Evolutionary conservation across 305 asterid species (phyloP).

Genomic region (Fraxinus nigra): DNA sequence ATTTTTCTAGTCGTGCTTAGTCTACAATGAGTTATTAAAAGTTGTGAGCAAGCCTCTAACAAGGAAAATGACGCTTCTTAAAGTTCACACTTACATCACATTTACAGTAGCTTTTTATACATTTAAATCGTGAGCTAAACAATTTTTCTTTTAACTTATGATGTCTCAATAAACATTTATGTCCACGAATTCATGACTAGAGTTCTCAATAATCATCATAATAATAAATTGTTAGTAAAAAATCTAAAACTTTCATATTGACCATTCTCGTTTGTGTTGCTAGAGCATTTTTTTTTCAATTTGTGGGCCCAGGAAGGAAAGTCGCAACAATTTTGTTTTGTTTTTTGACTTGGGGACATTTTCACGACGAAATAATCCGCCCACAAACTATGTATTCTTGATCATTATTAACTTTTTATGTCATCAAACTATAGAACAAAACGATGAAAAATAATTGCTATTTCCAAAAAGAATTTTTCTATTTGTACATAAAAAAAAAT

Average conservation of each 20-base stretch:
- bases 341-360: not conserved
- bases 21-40: not conserved
- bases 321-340: not conserved
- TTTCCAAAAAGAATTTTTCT: too few species aligned
- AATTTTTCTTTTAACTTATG: not conserved
- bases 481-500: too few species aligned
- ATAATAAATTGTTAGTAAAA: not conserved
- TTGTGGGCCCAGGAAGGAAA: not conserved
- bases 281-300: too few species aligned
- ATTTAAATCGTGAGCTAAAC: not conserved
- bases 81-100: not conserved
- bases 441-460: too few species aligned
- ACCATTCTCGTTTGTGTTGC: too few species aligned
- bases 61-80: not conserved
- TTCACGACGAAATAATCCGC: not conserved
- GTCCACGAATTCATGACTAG: not conserved
- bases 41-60: not conserved
- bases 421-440: too few species aligned
- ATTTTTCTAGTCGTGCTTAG: not conserved
- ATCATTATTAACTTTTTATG: not conserved
- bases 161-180: too few species aligned
- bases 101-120: too few species aligned
- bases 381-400: not conserved
- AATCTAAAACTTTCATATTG: not conserved
- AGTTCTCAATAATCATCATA: not conserved